Evolutionary conservation across 495 filamentous ascomycete genomes (phyloP).

Genomic region (Aspergillus carlsbadensis): DNA sequence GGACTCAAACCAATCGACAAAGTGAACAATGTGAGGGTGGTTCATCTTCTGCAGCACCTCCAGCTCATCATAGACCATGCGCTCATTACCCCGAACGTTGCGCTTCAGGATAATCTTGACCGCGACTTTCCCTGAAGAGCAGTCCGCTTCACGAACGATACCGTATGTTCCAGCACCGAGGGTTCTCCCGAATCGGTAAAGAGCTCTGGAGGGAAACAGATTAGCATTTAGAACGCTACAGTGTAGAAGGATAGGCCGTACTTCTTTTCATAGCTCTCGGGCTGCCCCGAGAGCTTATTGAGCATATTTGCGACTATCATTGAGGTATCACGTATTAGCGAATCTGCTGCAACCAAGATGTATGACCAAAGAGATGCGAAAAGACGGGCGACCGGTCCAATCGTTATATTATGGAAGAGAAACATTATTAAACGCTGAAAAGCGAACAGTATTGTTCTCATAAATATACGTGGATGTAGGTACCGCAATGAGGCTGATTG

Average conservation of each 20-base stretch:
- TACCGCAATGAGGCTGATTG: slow-evolving; percentile 9
- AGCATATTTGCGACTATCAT: slow-evolving; percentile 81
- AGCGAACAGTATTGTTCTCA: background rate
- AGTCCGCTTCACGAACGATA: slow-evolving; percentile 92
- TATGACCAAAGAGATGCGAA: background rate
- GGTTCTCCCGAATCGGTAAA: slow-evolving; percentile 89
- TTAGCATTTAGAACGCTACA: slow-evolving; percentile 8
- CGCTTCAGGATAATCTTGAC: slow-evolving; percentile 99
- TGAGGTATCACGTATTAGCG: slow-evolving; percentile 30
- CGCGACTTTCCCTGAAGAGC: slow-evolving; percentile 79
- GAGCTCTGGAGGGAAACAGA: slow-evolving; percentile 53
- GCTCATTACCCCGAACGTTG: slow-evolving; percentile 96
- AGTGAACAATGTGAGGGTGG: slow-evolving; percentile 95
- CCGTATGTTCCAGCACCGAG: slow-evolving; percentile 97
- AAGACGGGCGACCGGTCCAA: background rate
- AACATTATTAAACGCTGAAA: background rate
- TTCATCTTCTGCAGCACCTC: slow-evolving; percentile 84
- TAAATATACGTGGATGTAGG: background rate
- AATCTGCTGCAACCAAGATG: background rate
- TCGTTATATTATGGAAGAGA: background rate
- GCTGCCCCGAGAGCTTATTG: slow-evolving; percentile 96
- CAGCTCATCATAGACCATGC: slow-evolving; percentile 98
- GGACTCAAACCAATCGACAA: slow-evolving; percentile 99
- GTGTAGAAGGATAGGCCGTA: slow-evolving; percentile 35
- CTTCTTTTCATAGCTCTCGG: slow-evolving; percentile 98